Evolutionary conservation across 306 rosid genomes (phyloP), one percentile per base, ranked within the genome.

Genomic region (Citrullus amarus): DNA sequence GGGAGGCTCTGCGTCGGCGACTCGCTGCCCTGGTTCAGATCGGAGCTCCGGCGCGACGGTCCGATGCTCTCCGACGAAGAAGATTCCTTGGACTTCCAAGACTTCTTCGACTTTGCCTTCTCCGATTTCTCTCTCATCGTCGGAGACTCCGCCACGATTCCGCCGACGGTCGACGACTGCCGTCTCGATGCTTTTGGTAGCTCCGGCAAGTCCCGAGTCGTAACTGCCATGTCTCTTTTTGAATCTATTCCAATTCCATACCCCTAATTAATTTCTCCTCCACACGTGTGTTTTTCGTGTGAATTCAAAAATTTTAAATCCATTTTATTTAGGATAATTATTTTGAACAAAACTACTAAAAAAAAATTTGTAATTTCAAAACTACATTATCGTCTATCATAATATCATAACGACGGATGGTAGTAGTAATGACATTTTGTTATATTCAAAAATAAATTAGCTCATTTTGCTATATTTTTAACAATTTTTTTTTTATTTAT

Each of bases 71-170:
- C 83, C 4, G 81, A 43, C 9, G 86, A 30, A 7, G 86, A 50
- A 28, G 70, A 66, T 9, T 84, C 89, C 84, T 84, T 87, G 1
- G 65, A 34, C 80, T 86, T 91, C 2, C 93, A 86, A 44, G 91
- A n/a, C 32, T 71, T 53, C 38, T 83, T 89, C 57, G 85, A 85
- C 76, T 73, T 92, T 14, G 90, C 68, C 71, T 82, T 96, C 43
- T 92, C 93, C 75, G 88, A 59, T 56, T 84, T 91, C 58, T 85
- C 97, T 53, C 79, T 89, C 22, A 6, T 18, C 14, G 50, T 81
- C 5, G 92, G 97, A 2, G 90, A 85, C 34, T 81, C 75, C 59
- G 15, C 63, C 67, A 20, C 17, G 39, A 32, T 88, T 60, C 72
- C 76, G 61, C 36, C 80, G 20, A 39, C 46, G 30, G 81, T 48